Evolutionary conservation across 306 rosid species (phyloP), one percentile per base, ranked within the genome.

Genomic region (Nissolia schottii): DNA sequence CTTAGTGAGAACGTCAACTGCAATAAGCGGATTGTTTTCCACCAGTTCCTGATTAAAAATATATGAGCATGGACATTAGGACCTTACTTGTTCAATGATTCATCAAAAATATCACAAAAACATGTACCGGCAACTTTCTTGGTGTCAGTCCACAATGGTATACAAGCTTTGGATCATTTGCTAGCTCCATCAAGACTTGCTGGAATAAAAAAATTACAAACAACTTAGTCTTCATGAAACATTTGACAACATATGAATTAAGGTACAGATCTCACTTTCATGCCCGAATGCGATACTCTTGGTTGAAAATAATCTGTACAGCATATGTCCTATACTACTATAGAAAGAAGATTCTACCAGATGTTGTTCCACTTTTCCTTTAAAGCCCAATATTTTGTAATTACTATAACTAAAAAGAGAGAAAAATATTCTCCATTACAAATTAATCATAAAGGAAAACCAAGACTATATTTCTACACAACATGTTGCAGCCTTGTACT

Each of bases 101-200:
- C 59, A 38, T 57, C 32, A 61, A 43, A 63, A 65, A 27, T 32
- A 76, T 53, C 27, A 51, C 43, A 73, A 66, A 57, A 75, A 70
- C 59, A 82, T 86, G 5, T 85, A 95, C 99, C 51, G 99, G 97
- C 79, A 95, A 82, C 85, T 91, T 95, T 83, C 87, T 87, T 50
- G 99, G 97, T 18, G 99, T 89, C 81, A 91, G 70, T 67, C 97
- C 99, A 76, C 96, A 91, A 80, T 95, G 97, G 84, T 95, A 95
- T 58, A 91, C 97, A 78, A 95, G 96, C 80, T 89, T 95, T 24
- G 92, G 90, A 82, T 95, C 97, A 20, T 78, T 86, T 34, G 76
- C 87, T 80, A 95, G 77, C 85, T 89, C 96, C 85, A 75, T 49
- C 80, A 89, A 75, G 63, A 91, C 96, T 89, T 88, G 96, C 99